phyloP scores from a whole-genome alignment of 805 yeast genomes.

The Vanderwaltozyma tropicalis region DNA sequence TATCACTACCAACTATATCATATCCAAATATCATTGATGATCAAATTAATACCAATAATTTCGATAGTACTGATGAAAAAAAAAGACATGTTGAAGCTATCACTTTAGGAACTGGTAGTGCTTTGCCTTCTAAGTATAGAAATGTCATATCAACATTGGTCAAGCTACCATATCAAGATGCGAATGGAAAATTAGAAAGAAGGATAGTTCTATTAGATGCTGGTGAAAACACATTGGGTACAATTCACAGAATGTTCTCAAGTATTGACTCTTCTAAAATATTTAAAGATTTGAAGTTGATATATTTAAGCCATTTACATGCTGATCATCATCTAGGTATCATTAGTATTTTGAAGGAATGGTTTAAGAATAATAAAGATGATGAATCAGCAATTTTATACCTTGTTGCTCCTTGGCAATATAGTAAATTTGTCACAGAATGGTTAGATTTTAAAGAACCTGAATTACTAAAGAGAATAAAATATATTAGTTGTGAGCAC shows the following conservation, averaged over 20 bases:
- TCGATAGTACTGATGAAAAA: constrained; percentile 27
- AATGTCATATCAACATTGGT: constrained; percentile 77
- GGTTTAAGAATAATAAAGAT: constrained; percentile 40
- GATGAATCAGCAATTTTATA: constrained; percentile 35
- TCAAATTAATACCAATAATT: constrained; percentile 25
- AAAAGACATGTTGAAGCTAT: constrained; percentile 53
- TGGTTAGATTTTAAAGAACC: constrained; percentile 46
- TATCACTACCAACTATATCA: constrained; percentile 15
- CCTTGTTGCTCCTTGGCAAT: constrained; percentile 69
- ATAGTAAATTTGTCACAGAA: constrained; percentile 54
- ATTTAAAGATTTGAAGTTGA: constrained; percentile 49
- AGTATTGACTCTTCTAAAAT: constrained; percentile 33
- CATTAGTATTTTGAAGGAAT: constrained; percentile 53
- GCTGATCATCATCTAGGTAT: constrained; percentile 96
- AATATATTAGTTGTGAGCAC: constrained; percentile 51
- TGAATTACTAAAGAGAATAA: constrained; percentile 34
- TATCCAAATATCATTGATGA: constrained; percentile 20
- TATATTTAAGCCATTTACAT: constrained; percentile 82
- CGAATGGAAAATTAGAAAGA: constrained; percentile 27
- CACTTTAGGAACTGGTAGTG: constrained; percentile 88
- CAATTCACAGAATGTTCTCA: constrained; percentile 53
- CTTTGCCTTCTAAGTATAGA: constrained; percentile 73
- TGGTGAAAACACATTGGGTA: constrained; percentile 88
- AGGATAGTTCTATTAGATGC: constrained; percentile 67
- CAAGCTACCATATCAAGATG: constrained; percentile 45